Evolutionary conservation across 176 grass and related monocot genomes (phyloP).

Genomic region (bread wheat (Triticum aestivum)): IWGSC_CS_RefSeq_v2.1 NC_057807.1:570807788-570808287

Average conservation of each 20-base stretch:
- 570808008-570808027: not conserved
- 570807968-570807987: conserved; percentile 67
- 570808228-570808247: too few species aligned
- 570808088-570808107: not conserved
- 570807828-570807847: conserved; percentile 17
- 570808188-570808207: too few species aligned
- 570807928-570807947: conserved; percentile 62
- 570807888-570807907: conserved; percentile 51
- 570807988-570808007: conserved; percentile 53
- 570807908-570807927: conserved; percentile 4
- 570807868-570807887: conserved; percentile 53
- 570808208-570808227: too few species aligned
- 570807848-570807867: conserved; percentile 39
- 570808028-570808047: not conserved
- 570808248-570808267: too few species aligned
- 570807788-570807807: conserved; percentile 74
- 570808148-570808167: too few species aligned
- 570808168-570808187: too few species aligned
- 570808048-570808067: conserved; percentile 23
- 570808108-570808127: not conserved
- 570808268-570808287: too few species aligned
- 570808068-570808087: not conserved
- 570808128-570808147: too few species aligned
- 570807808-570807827: conserved; percentile 27
- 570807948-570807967: conserved; percentile 74